Conservation (phyloP, 805 yeast species). For the Candida qinlingensis region DNA sequence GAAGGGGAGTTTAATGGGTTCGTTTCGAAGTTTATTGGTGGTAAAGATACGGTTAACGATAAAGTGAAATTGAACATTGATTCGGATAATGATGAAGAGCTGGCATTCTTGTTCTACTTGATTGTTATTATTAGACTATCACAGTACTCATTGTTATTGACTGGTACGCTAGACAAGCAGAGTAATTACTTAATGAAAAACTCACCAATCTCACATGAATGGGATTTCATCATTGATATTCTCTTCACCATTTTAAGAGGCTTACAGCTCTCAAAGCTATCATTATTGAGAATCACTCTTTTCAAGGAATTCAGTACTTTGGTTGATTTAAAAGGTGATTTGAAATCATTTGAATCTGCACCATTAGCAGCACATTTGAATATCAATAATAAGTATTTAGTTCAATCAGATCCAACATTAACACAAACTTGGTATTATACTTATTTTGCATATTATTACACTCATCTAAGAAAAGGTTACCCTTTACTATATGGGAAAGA, state of each 20-base stretch:
- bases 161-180: conserved; percentile 13
- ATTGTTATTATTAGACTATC: conserved; percentile 16
- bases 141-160: conserved; percentile 14
- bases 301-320: conserved; percentile 8
- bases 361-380: conserved; percentile 12
- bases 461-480: conserved; percentile 13
- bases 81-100: conserved; percentile 8
- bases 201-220: conserved; percentile 11
- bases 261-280: conserved; percentile 3
- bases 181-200: conserved; percentile 10
- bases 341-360: background rate
- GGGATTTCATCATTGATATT: conserved; percentile 15
- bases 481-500: conserved; percentile 18
- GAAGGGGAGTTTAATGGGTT: conserved; percentile 41
- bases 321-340: conserved; percentile 10
- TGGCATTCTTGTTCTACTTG: conserved; percentile 11
- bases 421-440: conserved; percentile 16
- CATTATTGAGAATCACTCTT: conserved; percentile 11
- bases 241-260: conserved; percentile 8
- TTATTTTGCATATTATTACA: conserved; percentile 13
- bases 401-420: conserved; percentile 7
- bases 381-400: conserved; percentile 12
- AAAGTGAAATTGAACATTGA: conserved; percentile 25
- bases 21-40: conserved; percentile 41
- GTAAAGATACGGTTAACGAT: conserved; percentile 23